Base-by-base conservation (phyloP, 1,139 yeast genomes). In the Yamadazyma blattariae region DNA sequence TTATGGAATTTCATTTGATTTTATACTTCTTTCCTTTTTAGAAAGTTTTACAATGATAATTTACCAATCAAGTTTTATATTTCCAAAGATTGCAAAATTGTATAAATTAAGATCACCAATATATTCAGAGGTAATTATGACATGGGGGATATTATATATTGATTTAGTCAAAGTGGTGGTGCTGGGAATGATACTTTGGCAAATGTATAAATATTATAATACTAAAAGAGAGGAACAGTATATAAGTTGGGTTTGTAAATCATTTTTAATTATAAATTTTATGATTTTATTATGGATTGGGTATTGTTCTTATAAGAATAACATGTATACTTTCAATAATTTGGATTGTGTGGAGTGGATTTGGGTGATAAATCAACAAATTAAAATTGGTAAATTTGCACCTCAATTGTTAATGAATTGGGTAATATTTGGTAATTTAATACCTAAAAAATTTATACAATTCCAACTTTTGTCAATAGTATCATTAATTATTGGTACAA, bases 401-500 rank as follows among this genome's bases (percentile, higher is more conserved):
- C 71, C 73, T 1, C 69, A 65, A 33, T 32, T 59, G 5, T 40
- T 50, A 26, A 48, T 61, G 48, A 61, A 61, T 34, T 59, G 57
- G 57, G 48, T 54, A 19, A 48, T 30, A 3, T 22, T 12, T 14
- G 15, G 29, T 9, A 33, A 25, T 29, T 22, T 28, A 13, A 31
- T 20, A 18, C 45, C 17, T 40, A 41, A 12, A 32, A 25, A 35
- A 32, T 13, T 27, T 35, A 9, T 24, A 38, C 21, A 29, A 20
- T 20, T 23, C 25, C 35, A 29, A 35, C 15, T 35, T 23, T 14
- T 19, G 28, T 21, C 37, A 9, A 7, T 36, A 14, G 12, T 28
- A 8, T 2, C 29, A 20, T 2, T 34, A 36, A n/a, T 22, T 39
- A 5, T 33, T 26, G 25, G 36, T 10, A n/a, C 37, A 35, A 9